These are phyloP conservation scores for Penicillium sclerotigenum DNA, from an alignment of 2,329 filamentous ascomycete genomes.

Conservation along the genomic window DNA sequence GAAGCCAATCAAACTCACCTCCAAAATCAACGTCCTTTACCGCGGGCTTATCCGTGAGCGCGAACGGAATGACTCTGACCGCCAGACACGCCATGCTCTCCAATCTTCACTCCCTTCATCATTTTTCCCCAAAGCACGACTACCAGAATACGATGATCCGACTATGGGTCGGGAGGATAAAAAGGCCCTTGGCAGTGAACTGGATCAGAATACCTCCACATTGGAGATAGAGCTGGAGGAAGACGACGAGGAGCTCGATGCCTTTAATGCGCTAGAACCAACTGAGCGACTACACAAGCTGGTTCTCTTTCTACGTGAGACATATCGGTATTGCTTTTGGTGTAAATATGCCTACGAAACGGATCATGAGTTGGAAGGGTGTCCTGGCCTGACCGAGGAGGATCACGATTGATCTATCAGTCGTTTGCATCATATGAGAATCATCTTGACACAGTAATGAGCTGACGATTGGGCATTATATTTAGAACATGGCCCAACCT, in stretches of 20 bases:
- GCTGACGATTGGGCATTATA: background rate
- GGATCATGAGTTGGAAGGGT: conserved; percentile 71
- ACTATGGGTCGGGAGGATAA: conserved; percentile 71
- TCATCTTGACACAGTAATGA: background rate
- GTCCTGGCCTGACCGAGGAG: conserved; percentile 82
- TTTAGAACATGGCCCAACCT: background rate
- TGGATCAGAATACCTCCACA: conserved; percentile 33
- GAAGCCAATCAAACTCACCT: conserved; percentile 51
- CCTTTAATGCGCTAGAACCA: conserved; percentile 68
- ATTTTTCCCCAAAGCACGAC: conserved; percentile 37
- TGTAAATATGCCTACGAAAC: conserved; percentile 78
- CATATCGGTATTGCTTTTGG: conserved; percentile 88
- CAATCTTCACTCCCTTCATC: conserved; percentile 34
- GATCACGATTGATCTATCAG: conserved; percentile 61
- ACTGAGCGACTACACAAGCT: conserved; percentile 65
- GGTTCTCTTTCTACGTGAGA: conserved; percentile 66
- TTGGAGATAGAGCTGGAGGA: conserved; percentile 60
- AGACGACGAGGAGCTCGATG: conserved; percentile 75
- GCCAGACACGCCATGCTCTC: conserved; percentile 32
- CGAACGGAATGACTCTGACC: conserved; percentile 54
- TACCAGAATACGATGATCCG: conserved; percentile 66
- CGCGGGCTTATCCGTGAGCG: conserved; percentile 69
- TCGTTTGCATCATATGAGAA: conserved; percentile 1
- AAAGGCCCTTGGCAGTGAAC: conserved; percentile 58
- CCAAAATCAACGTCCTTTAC: conserved; percentile 73